phyloP scores from a whole-genome alignment of 257 asterid species.

The Petunia axillaris region DNA sequence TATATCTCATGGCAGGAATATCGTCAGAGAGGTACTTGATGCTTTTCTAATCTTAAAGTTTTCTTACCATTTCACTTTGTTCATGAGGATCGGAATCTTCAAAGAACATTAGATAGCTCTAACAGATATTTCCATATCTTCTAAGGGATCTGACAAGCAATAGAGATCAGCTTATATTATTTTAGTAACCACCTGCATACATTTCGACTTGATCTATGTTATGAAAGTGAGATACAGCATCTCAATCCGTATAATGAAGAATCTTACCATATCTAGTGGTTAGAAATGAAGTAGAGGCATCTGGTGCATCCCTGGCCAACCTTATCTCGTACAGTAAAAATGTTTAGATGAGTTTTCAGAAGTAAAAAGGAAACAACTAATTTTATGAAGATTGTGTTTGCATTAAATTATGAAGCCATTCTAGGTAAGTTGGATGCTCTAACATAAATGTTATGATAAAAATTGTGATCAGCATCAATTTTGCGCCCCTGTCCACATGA shows the following conservation, averaged over 20 bases:
- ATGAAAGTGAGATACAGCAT: neutral
- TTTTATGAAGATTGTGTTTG: no score
- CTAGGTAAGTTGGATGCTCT: neutral
- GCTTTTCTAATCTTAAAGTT: neutral
- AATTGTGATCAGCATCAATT: neutral
- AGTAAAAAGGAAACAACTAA: no score
- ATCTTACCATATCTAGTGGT: neutral
- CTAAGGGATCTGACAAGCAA: neutral
- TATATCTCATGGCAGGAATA: conserved; percentile 25
- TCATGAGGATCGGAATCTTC: neutral
- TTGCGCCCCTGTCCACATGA: neutral
- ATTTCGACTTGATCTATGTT: neutral
- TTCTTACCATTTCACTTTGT: neutral
- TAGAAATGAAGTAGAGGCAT: neutral
- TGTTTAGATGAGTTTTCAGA: neutral
- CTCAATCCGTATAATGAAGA: conserved; percentile 2
- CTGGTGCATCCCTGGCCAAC: conserved; percentile 1
- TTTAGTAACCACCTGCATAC: neutral
- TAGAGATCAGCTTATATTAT: neutral
- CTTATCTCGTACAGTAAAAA: neutral
- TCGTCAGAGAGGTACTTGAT: conserved; percentile 22
- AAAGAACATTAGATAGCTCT: neutral
- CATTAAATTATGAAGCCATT: no score
- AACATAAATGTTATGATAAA: neutral
- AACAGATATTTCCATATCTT: neutral